Evolutionary conservation across 495 filamentous ascomycete genomes (phyloP), one percentile per base, ranked within the genome.

Genomic region (Tuber aestivum): DNA sequence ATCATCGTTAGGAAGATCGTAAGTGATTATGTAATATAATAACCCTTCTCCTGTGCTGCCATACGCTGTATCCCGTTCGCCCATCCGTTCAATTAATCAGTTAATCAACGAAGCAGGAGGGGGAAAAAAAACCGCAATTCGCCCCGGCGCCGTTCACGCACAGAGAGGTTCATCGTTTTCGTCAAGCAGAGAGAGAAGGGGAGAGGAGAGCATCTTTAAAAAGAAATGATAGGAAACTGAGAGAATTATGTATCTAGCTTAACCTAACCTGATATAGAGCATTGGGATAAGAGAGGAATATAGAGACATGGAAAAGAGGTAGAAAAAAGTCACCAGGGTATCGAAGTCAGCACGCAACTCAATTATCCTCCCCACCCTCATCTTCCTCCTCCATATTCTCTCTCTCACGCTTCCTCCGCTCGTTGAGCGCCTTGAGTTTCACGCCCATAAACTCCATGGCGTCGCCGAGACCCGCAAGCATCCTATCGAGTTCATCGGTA

Each of bases 401-500:
- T 18, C 56, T 65, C 27, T 65, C 56, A 35, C 20, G 56, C 56
- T 81, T 75, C 27, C 81, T 75, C 72, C 75, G 74, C 32, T 72
- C 74, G 20, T 74, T 72, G 45, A 83, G 80, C 40, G 74, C 76
- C 74, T 80, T 80, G 45, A 83, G 70, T n/a, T 79, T 81, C 2
- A 83, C 81, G 41, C 80, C 81, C 78, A 83, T 80, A 41, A 83
- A 81, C 73, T 83, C 81, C 74, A 83, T 70, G n/a, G 81, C 78
- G 68, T 87, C 85, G 35, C 84, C 82, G 16, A 90, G 83, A 68
- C 84, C 87, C 10, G 83, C 86, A 42, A 90, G 79, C 61, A 90
- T 79, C 8, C 89, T 81, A 72, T 85, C 84, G 73, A 90, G 79
- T 83, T 91, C 89, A 9, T 86, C 85, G n/a, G 84, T 78, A 77